Conservation (phyloP, 257 asterid species). For the Ligustrum vulgare region DNA sequence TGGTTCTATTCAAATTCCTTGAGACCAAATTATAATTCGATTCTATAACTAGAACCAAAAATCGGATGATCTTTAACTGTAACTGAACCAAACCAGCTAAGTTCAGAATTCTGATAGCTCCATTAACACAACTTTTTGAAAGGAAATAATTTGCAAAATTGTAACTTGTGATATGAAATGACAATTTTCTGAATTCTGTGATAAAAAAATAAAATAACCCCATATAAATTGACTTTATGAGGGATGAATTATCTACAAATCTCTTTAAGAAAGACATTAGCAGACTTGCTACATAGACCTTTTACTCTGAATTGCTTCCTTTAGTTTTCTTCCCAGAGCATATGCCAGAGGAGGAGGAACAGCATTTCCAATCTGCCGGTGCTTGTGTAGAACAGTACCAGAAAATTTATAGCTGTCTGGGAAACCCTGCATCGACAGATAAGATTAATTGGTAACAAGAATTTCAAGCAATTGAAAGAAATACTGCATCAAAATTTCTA, state of each 20-base stretch:
- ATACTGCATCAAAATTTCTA: slow-evolving; percentile 1
- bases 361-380: slow-evolving; percentile 92
- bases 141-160: no score
- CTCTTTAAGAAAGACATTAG: not conserved
- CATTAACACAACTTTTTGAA: no score
- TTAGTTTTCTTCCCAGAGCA: slow-evolving; percentile 79
- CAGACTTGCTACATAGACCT: not conserved
- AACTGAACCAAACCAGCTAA: not conserved
- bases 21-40: no score
- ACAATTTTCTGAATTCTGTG: not conserved
- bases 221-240: not conserved
- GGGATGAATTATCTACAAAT: not conserved
- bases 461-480: not conserved
- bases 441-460: not conserved
- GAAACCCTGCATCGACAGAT: slow-evolving; percentile 62
- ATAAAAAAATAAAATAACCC: not conserved
- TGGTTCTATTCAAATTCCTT: no score
- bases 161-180: not conserved
- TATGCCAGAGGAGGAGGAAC: slow-evolving; percentile 95
- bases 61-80: not conserved
- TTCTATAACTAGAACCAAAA: no score
- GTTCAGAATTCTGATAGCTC: no score
- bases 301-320: slow-evolving; percentile 68
- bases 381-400: slow-evolving; percentile 69
- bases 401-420: slow-evolving; percentile 71